These are phyloP conservation scores for Angomonas ambiguus DNA, from an alignment of 208 protist genomes.

Conservation along the genomic window DNA sequence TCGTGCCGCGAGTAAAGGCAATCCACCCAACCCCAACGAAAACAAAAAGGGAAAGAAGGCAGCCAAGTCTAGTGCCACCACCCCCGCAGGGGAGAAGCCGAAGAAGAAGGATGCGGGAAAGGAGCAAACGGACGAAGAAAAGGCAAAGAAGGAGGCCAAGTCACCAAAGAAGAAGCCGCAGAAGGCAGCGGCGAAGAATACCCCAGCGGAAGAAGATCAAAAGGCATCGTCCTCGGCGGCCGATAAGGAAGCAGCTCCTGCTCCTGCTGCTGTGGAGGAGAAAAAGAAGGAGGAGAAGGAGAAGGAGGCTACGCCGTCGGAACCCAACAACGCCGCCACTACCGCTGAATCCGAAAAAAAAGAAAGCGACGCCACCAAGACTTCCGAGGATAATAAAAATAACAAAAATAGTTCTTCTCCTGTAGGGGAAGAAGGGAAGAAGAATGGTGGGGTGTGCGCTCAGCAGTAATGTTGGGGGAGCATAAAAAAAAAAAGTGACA, in stretches of 20 bases:
- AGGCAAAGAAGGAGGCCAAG: constrained; percentile 12
- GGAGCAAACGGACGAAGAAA: constrained; percentile 11
- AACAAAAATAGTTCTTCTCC: no score
- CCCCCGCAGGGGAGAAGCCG: neutral
- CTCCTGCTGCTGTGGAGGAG: neutral
- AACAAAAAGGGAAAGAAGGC: constrained; percentile 12
- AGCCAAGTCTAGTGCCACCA: no score
- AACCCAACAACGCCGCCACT: neutral
- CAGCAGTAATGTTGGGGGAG: constrained; percentile 17
- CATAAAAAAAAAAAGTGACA: neutral
- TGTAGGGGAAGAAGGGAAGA: constrained; percentile 15
- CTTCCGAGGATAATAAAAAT: no score
- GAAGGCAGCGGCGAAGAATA: constrained; percentile 14
- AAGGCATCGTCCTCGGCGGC: constrained; percentile 3
- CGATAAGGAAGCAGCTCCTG: neutral
- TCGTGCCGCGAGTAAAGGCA: neutral
- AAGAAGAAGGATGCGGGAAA: constrained; percentile 22
- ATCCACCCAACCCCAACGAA: neutral
- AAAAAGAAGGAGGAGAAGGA: neutral
- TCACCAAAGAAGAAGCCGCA: neutral
- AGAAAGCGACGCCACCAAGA: neutral
- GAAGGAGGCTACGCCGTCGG: neutral
- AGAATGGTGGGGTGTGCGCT: constrained; percentile 15
- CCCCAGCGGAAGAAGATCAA: constrained; percentile 9
- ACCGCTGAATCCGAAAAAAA: no score